Evolutionary conservation across 2,329 filamentous ascomycete genomes (phyloP).

Genomic region (Claviceps digitariae): DNA sequence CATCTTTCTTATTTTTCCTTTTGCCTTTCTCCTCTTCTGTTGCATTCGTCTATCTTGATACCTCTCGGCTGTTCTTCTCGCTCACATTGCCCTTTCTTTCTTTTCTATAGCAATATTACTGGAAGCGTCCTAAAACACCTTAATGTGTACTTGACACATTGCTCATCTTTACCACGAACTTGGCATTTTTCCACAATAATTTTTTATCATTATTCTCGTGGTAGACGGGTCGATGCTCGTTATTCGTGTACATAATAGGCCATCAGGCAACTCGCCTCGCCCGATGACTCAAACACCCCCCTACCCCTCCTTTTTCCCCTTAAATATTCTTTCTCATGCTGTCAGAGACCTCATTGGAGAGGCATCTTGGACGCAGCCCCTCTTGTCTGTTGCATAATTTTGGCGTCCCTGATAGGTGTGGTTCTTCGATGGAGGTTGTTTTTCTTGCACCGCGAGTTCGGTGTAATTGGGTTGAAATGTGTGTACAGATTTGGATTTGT

Average conservation of each 20-base stretch:
- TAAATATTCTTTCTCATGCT: background rate
- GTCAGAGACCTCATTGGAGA: background rate
- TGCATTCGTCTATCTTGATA: background rate
- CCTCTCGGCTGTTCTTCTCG: background rate
- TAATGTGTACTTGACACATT: conserved; percentile 16
- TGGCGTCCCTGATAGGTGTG: background rate
- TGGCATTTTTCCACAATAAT: background rate
- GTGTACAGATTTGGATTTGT: background rate
- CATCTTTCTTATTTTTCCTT: background rate
- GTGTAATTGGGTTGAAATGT: background rate
- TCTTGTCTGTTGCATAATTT: background rate
- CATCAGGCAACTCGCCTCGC: background rate
- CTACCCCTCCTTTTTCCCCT: background rate
- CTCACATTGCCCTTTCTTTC: background rate
- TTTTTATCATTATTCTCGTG: background rate
- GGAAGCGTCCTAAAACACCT: conserved; percentile 50
- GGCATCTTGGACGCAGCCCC: background rate
- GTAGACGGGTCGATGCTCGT: background rate
- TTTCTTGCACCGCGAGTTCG: background rate
- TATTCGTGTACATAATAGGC: conserved; percentile 1
- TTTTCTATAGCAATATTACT: conserved; percentile 53
- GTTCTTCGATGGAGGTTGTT: background rate
- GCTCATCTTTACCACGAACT: no score
- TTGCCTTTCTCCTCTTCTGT: background rate
- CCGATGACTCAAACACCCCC: background rate